Evolutionary conservation across 495 filamentous ascomycete species (phyloP), one percentile per base, ranked within the genome.

Genomic region (Xylaria palmicola): DNA sequence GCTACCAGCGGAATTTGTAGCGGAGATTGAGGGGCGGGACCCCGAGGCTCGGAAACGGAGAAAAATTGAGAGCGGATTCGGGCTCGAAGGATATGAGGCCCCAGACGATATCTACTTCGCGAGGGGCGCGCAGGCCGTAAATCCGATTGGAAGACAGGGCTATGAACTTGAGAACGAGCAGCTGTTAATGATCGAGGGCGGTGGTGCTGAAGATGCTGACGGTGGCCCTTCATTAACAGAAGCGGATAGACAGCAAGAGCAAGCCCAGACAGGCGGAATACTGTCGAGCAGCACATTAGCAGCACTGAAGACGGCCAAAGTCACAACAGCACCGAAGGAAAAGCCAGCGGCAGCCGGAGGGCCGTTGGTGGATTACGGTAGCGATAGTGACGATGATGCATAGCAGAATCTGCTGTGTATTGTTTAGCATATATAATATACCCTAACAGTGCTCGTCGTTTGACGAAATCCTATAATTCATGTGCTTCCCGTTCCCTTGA

Each of bases 71-170:
- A 91, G 92, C 15, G 86, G 83, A 13, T 97, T 96, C 68, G 95
- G 92, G 0, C 72, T 98, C 53, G 82, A 89, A 53, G 94, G 95
- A 1, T 98, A 98, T 71, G 92, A 98, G 64, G 91, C 91, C 17
- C 92, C 93, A 4, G 94, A 98, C 74, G 90, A 95, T 66, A 88
- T 98, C 19, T 96, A 93, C 83, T 96, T 92, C 77, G 90, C 92
- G 3, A 77, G 88, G 52, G 85, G 83, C 0, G 72, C 73, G 8
- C 83, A 85, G 62, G 82, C 83, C 0, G 83, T 86, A 19, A 85
- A 86, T 62, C 83, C 84, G 1, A 71, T 74, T 12, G 84, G 84
- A 0, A 70, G 84, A 56, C 75, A 78, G 56, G 80, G 79, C 0
- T 73, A 76, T 57, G 77, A 78, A 49, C 60, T 82, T 2, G 78